Conservation (phyloP, 192 early-diverging fungal genomes). For the Backusella macrospora region DNA sequence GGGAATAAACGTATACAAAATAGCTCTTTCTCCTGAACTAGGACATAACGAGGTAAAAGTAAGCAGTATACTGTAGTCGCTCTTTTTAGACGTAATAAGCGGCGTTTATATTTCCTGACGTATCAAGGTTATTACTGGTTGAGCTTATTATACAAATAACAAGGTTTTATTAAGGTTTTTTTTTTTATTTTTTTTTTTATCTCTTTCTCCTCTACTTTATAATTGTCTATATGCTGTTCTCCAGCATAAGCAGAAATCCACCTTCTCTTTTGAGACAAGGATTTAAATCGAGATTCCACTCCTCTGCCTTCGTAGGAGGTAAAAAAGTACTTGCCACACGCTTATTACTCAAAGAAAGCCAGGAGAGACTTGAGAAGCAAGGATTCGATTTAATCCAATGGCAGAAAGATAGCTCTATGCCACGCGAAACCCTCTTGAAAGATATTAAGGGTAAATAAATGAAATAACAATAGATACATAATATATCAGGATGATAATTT, state of each 20-base stretch:
- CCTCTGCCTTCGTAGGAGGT: conserved; percentile 5
- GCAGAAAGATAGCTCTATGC: conserved; percentile 55
- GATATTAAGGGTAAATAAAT: conserved; percentile 41
- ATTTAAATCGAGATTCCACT: background rate
- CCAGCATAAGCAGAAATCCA: background rate
- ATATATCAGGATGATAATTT: background rate
- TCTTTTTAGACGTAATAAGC: background rate
- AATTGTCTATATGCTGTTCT: background rate
- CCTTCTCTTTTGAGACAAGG: background rate
- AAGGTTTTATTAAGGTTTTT: background rate
- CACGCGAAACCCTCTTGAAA: conserved; percentile 49
- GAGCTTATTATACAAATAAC: background rate
- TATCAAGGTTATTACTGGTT: background rate
- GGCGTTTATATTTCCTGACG: background rate
- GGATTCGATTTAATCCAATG: conserved; percentile 60
- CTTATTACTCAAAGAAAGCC: conserved; percentile 28
- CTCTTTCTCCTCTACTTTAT: background rate
- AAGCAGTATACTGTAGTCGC: too few species aligned
- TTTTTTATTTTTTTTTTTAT: background rate
- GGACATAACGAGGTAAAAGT: too few species aligned
- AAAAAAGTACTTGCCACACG: conserved; percentile 38
- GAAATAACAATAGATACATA: background rate
- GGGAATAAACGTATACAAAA: too few species aligned
- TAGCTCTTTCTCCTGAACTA: too few species aligned
- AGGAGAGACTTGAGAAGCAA: conserved; percentile 28